Evolutionary conservation across 192 early-diverging fungal species (phyloP).

Genomic region (Mortierella claussenii): DNA sequence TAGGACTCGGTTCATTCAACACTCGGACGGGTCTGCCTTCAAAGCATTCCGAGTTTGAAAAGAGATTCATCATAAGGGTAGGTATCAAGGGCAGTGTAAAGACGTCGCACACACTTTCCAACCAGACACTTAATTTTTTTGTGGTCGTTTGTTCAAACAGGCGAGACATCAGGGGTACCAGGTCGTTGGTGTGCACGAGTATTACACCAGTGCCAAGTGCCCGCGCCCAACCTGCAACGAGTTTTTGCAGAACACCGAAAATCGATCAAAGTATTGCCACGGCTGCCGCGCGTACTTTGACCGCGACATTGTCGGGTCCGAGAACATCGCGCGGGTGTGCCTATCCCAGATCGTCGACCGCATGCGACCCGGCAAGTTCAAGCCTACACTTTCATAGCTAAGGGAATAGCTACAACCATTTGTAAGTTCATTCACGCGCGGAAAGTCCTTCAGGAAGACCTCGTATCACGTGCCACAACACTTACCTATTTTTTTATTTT

Average conservation of each 20-base stretch:
- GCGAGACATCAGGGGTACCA: neutral
- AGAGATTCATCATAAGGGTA: neutral
- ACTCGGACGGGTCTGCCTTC: neutral
- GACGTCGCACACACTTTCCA: neutral
- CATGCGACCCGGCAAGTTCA: neutral
- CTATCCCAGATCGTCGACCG: neutral
- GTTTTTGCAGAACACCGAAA: neutral
- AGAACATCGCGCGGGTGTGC: conserved; percentile 6
- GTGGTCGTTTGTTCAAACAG: neutral
- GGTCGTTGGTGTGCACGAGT: neutral
- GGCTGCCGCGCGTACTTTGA: neutral
- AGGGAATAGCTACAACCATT: neutral
- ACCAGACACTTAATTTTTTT: neutral
- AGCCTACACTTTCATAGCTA: neutral
- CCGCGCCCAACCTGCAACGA: neutral
- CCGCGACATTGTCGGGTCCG: neutral
- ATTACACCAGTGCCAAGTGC: conserved; percentile 4
- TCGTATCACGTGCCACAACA: no score
- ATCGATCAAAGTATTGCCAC: neutral
- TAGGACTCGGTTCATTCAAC: conserved; percentile 5
- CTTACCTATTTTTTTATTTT: no score
- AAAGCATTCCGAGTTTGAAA: neutral
- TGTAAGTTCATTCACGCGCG: no score
- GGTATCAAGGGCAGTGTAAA: neutral
- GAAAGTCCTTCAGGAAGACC: no score